These are phyloP conservation scores for Leishmania amazonensis DNA, from an alignment of 208 protist genomes.

Conservation along the genomic window DNA sequence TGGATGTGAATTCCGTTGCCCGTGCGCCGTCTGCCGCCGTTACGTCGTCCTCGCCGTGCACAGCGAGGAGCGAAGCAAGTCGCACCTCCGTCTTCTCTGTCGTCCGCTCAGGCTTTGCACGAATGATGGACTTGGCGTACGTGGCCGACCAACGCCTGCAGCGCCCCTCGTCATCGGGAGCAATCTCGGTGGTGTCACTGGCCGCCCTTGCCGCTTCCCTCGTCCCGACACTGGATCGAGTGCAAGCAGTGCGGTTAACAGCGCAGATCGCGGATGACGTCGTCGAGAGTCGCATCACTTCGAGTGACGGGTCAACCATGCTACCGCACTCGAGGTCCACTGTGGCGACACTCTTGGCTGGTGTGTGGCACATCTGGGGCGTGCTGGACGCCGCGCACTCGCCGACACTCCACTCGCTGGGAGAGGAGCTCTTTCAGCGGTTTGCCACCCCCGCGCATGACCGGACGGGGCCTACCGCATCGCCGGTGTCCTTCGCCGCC, in stretches of 20 bases:
- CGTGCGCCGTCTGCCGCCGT: not conserved
- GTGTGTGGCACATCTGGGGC: constrained; percentile 38
- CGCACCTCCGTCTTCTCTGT: constrained; percentile 26
- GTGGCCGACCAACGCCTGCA: constrained; percentile 42
- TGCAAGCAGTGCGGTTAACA: constrained; percentile 32
- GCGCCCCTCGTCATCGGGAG: constrained; percentile 28
- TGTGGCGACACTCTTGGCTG: constrained; percentile 15
- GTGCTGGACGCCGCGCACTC: constrained; percentile 29
- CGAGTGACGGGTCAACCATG: not conserved
- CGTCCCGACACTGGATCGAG: constrained; percentile 28
- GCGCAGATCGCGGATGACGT: constrained; percentile 24
- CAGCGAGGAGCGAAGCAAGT: no score
- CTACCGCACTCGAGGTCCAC: not conserved
- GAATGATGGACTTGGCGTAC: constrained; percentile 62
- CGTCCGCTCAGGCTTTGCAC: constrained; percentile 25
- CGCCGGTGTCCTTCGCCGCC: constrained; percentile 3
- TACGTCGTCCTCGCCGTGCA: not conserved
- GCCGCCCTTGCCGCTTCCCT: constrained; percentile 49
- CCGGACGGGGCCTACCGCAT: no score
- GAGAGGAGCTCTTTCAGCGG: constrained; percentile 1
- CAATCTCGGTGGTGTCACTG: constrained; percentile 47
- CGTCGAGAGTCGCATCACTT: not conserved
- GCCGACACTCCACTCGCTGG: constrained; percentile 3
- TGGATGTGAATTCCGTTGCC: not conserved
- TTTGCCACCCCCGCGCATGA: not conserved